Evolutionary conservation across 1,139 yeast genomes (phyloP).

Genomic region (Lipomyces yarrowii): DNA sequence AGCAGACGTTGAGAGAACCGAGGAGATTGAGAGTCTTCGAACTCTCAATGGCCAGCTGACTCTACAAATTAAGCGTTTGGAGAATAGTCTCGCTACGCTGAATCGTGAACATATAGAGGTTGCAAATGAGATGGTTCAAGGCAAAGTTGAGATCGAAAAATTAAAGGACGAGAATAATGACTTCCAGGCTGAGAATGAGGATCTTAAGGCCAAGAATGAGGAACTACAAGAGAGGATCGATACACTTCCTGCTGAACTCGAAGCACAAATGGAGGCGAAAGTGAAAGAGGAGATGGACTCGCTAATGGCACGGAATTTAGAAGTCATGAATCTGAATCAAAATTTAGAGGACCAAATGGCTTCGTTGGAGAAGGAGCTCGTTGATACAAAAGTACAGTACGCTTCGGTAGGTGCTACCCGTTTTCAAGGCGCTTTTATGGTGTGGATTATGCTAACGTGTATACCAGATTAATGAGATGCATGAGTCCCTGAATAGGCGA

Average conservation of each 20-base stretch:
- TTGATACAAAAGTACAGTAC: conserved; percentile 39
- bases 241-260: conserved; percentile 19
- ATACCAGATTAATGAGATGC: conserved; percentile 35
- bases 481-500: conserved; percentile 36
- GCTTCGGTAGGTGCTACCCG: conserved; percentile 24
- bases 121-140: conserved; percentile 71
- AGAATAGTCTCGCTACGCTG: conserved; percentile 64
- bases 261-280: conserved; percentile 28
- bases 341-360: conserved; percentile 58
- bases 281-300: conserved; percentile 47
- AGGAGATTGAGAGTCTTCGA: conserved; percentile 68
- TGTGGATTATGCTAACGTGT: conserved; percentile 6
- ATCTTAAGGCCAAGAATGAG: conserved; percentile 47
- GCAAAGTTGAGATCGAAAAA: conserved; percentile 64
- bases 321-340: conserved; percentile 59
- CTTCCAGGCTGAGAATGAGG: conserved; percentile 56
- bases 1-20: conserved; percentile 65
- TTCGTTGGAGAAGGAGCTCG: conserved; percentile 51
- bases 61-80: conserved; percentile 72
- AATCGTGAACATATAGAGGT: conserved; percentile 81
- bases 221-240: conserved; percentile 49
- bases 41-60: conserved; percentile 71
- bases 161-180: conserved; percentile 65
- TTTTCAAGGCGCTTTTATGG: not conserved
- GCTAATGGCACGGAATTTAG: conserved; percentile 60